Evolutionary conservation across 2,329 filamentous ascomycete genomes (phyloP).

Genomic region (Claviceps arundinis): DNA sequence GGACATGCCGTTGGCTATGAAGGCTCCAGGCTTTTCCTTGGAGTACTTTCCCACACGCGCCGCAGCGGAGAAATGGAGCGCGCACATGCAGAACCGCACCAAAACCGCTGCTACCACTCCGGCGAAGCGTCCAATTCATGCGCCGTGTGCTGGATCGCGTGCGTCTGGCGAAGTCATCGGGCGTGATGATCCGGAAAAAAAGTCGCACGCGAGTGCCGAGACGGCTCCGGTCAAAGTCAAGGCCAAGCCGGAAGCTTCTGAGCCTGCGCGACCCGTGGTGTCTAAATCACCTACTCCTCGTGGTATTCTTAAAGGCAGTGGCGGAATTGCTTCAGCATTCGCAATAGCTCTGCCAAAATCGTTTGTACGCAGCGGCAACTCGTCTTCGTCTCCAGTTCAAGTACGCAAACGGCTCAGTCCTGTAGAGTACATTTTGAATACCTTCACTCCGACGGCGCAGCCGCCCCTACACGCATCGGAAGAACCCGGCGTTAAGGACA

Average conservation of each 20-base stretch:
- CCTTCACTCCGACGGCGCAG: conserved; percentile 37
- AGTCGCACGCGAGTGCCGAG: conserved; percentile 48
- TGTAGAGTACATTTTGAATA: conserved; percentile 45
- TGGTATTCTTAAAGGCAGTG: conserved; percentile 39
- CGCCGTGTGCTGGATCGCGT: conserved; percentile 40
- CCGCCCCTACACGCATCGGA: conserved; percentile 30
- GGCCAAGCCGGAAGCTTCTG: conserved; percentile 31
- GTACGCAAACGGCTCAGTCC: conserved; percentile 45
- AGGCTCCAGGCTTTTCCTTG: conserved; percentile 51
- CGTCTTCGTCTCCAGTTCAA: conserved; percentile 31
- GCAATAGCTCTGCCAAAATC: conserved; percentile 40
- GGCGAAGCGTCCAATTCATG: conserved; percentile 41
- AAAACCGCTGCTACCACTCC: conserved; percentile 45
- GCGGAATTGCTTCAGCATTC: conserved; percentile 41
- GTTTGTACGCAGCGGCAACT: conserved; percentile 21
- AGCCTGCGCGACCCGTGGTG: conserved; percentile 36
- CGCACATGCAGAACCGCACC: conserved; percentile 36
- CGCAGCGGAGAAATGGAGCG: conserved; percentile 43
- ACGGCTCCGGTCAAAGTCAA: conserved; percentile 42
- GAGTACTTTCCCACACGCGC: conserved; percentile 52
- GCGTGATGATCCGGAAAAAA: conserved; percentile 39
- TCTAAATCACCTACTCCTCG: conserved; percentile 47
- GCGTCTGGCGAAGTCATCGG: conserved; percentile 42
- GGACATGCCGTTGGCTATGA: conserved; percentile 50
- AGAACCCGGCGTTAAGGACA: conserved; percentile 34